These are phyloP conservation scores for Ascochyta rabiei DNA, from an alignment of 2,329 filamentous ascomycete genomes.

Conservation along the genomic window DNA sequence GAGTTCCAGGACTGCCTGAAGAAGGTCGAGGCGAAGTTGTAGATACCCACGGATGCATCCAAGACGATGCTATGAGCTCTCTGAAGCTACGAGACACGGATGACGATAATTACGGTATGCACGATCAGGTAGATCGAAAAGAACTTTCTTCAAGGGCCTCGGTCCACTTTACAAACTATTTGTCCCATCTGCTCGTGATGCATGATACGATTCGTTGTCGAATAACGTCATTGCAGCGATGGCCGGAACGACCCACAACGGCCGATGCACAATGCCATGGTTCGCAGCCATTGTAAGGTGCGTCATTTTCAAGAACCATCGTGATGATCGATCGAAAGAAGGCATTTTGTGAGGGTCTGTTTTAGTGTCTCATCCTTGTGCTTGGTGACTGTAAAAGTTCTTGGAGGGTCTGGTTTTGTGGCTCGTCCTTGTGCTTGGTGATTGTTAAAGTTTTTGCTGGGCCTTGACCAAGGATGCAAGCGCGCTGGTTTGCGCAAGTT, in stretches of 20 bases:
- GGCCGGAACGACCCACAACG: conserved; percentile 11
- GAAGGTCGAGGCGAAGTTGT: conserved; percentile 53
- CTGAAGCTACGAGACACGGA: conserved; percentile 26
- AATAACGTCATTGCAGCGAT: conserved; percentile 11
- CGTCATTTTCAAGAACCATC: not conserved
- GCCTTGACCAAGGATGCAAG: not conserved
- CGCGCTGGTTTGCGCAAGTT: conserved; percentile 17
- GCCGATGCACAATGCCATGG: conserved; percentile 6
- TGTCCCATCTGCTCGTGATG: conserved; percentile 6
- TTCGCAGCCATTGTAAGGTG: not conserved
- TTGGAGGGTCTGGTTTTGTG: not conserved
- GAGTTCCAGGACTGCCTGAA: conserved; percentile 57
- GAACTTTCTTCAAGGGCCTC: conserved; percentile 3
- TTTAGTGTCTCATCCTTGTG: too few species aligned
- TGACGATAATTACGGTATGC: conserved; percentile 25
- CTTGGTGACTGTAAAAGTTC: too few species aligned
- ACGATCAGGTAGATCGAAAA: conserved; percentile 25
- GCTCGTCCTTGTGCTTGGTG: too few species aligned
- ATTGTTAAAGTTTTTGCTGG: not conserved
- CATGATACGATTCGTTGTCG: not conserved
- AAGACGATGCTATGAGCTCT: conserved; percentile 20
- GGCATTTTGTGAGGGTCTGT: too few species aligned
- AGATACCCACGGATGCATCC: conserved; percentile 20
- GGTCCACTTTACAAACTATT: not conserved
- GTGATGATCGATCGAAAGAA: conserved; percentile 1